A percentile compares a stretch with the other conserved stretches of the same genome.
These are phyloP conservation scores for Gracilaria caudata DNA, from an alignment of 23 red algal genomes.

Conservation along the genomic window DNA sequence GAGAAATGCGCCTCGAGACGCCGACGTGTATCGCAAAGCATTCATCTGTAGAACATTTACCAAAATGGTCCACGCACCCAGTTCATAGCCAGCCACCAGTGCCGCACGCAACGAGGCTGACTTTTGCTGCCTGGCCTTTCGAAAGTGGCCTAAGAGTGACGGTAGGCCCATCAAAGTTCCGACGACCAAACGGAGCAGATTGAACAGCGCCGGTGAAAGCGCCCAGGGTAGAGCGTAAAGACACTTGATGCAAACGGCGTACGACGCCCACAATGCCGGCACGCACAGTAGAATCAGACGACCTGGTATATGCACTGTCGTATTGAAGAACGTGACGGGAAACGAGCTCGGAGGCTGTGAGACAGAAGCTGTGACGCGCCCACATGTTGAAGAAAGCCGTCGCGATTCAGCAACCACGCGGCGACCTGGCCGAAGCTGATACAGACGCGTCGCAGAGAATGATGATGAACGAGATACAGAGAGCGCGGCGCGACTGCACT, in stretches of 20 bases:
- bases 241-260: constrained; percentile 43
- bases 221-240: constrained; percentile 47
- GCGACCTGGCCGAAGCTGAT: neutral
- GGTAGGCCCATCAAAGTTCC: constrained; percentile 26
- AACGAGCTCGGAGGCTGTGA: neutral
- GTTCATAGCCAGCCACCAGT: constrained; percentile 74
- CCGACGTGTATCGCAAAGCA: constrained; percentile 74
- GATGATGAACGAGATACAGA: neutral
- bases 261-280: constrained; percentile 43
- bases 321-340: constrained; percentile 31
- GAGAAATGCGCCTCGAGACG: constrained; percentile 90
- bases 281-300: constrained; percentile 37
- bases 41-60: constrained; percentile 74
- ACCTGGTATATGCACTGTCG: constrained; percentile 23
- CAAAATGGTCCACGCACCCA: constrained; percentile 81
- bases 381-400: neutral
- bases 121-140: neutral
- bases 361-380: neutral
- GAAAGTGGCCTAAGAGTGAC: constrained; percentile 15
- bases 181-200: constrained; percentile 40
- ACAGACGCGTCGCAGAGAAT: neutral
- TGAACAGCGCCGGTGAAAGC: constrained; percentile 46
- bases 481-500: neutral
- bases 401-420: neutral
- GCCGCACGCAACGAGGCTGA: neutral